Evolutionary conservation across 805 yeast species (phyloP).

Genomic region (Barnettozyma pratensis): DNA sequence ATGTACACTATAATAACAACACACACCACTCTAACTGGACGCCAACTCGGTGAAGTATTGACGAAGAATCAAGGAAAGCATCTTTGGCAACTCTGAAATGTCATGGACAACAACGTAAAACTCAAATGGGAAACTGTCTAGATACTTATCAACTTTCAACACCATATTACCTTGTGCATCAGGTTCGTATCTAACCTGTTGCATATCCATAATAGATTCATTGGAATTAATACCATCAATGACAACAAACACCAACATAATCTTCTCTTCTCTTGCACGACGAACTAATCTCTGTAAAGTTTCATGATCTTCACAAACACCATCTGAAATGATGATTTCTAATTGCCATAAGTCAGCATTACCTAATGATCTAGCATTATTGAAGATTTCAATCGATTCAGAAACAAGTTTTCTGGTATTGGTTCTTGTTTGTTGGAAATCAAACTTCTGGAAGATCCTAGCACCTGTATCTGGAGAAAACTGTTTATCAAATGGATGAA

Average conservation of each 20-base stretch:
- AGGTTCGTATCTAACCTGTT: conserved; percentile 78
- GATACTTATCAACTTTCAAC: conserved; percentile 73
- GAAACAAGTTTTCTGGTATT: conserved; percentile 72
- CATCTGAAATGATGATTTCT: conserved; percentile 90
- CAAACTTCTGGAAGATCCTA: conserved; percentile 78
- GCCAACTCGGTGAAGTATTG: conserved; percentile 84
- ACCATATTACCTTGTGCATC: conserved; percentile 66
- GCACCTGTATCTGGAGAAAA: conserved; percentile 84
- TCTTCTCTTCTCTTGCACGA: conserved; percentile 83
- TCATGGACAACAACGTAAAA: conserved; percentile 91
- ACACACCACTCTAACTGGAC: conserved; percentile 14
- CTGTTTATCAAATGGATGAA: conserved; percentile 85
- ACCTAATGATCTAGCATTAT: conserved; percentile 43
- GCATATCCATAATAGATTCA: conserved; percentile 91
- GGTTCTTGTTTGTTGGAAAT: conserved; percentile 83
- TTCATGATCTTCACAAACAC: conserved; percentile 94
- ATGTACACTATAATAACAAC: background rate
- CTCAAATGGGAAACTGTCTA: conserved; percentile 95
- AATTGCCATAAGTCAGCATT: conserved; percentile 81
- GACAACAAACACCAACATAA: conserved; percentile 92
- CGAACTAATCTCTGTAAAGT: conserved; percentile 79
- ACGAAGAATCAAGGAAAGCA: conserved; percentile 81
- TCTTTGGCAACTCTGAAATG: conserved; percentile 84
- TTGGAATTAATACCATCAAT: conserved; percentile 83
- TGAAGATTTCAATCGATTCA: conserved; percentile 69